phyloP scores from a whole-genome alignment of 495 filamentous ascomycete species.

The Trichocladium uniseriatum region DNA sequence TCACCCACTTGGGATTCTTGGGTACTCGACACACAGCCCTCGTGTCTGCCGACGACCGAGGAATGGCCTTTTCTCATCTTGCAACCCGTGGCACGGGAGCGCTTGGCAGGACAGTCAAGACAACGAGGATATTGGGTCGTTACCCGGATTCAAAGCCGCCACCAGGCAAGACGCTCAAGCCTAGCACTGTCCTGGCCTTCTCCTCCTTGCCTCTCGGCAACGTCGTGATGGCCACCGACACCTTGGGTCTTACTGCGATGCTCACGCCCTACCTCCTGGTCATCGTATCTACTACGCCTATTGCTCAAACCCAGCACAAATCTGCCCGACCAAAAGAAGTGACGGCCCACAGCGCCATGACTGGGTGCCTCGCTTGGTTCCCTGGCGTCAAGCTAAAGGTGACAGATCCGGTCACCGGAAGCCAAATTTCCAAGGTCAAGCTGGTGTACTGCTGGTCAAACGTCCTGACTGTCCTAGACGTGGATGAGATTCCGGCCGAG shows the following conservation, averaged over 20 bases:
- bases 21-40: slow-evolving; percentile 89
- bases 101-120: slow-evolving; percentile 77
- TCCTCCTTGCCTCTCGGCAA: slow-evolving; percentile 85
- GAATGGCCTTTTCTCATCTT: slow-evolving; percentile 97
- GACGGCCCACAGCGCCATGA: slow-evolving; percentile 79
- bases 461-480: slow-evolving; percentile 81
- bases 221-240: slow-evolving; percentile 77
- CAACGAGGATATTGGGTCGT: slow-evolving; percentile 79
- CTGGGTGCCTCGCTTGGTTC: slow-evolving; percentile 93
- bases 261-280: slow-evolving; percentile 92
- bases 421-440: slow-evolving; percentile 61
- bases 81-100: slow-evolving; percentile 85
- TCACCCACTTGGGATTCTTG: slow-evolving; percentile 90
- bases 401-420: slow-evolving; percentile 46
- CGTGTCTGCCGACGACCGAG: slow-evolving; percentile 91
- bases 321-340: slow-evolving; percentile 82
- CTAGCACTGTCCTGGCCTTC: slow-evolving; percentile 92
- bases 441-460: slow-evolving; percentile 99
- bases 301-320: slow-evolving; percentile 95
- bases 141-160: slow-evolving; percentile 61
- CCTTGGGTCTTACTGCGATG: slow-evolving; percentile 87
- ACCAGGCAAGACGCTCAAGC: slow-evolving; percentile 60
- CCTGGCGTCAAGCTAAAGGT: slow-evolving; percentile 87
- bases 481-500: slow-evolving; percentile 63
- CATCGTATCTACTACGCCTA: slow-evolving; percentile 90